Evolutionary conservation across 169 alveolate genomes (phyloP), one percentile per base, ranked within the genome.

Genomic region (Eimeria acervulina): DNA sequence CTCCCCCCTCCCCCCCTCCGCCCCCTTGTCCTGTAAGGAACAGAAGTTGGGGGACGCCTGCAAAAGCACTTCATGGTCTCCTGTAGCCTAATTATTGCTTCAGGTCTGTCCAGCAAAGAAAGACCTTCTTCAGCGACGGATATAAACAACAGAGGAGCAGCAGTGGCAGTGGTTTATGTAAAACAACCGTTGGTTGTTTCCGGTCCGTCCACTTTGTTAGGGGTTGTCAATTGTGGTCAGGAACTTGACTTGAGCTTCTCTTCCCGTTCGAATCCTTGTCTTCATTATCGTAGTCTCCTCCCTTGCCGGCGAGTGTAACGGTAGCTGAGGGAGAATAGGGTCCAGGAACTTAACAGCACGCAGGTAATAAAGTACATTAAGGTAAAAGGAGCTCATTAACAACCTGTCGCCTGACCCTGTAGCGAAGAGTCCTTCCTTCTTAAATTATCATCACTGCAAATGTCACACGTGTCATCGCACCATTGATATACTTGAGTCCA

Each of bases 91-190:
- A 74, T 12, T 74, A 38, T 33, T 40, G 85, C 85, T 74, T 74
- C 85, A 74, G 85, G 85, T 38, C 55, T 74, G 85, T 74, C 85
- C 36, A 21, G 85, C 36, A 33, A 74, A 38, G 85, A 74, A n/a
- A n/a, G n/a, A n/a, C n/a, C n/a, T 33, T n/a, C 40, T 74, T 38
- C 85, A 74, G 55, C 59, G 85, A 74, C 85, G 28, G 19, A 36
- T 42, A n/a, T 59, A 42, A 5, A 47, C 33, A 5, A 47, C 33
- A 74, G 61, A 74, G 55, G 55, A 36, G 33, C 52, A 38, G 85
- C 85, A 42, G 61, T 74, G 85, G 7, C 12, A 5, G 55, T 47
- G 55, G n/a, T 70, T 38, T 15, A 33, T 70, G 51, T 61, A 61
- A 61, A n/a, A n/a, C 55, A 47, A 12, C 17, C 78, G 40, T 66